Conservation (phyloP, 345 rosid genomes). For the Sisymbrium altissimum region DNA sequence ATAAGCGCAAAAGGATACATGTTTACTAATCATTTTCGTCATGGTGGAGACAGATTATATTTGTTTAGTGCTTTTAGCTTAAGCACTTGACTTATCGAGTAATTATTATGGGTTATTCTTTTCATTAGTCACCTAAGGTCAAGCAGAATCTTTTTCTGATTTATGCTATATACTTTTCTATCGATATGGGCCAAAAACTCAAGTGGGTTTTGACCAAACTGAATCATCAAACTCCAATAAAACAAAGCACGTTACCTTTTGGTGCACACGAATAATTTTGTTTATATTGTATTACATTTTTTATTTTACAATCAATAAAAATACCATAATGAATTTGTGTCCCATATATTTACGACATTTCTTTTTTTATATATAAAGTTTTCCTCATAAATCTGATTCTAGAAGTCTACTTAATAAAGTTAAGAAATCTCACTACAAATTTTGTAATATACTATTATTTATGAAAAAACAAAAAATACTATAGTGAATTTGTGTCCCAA, state of each 20-base stretch:
- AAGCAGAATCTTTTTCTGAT: slow-evolving; percentile 2
- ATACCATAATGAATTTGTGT: background rate
- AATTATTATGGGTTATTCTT: slow-evolving; percentile 16
- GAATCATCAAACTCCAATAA: slow-evolving; percentile 32
- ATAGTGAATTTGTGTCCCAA: background rate
- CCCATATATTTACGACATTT: background rate
- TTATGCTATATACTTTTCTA: slow-evolving; percentile 2
- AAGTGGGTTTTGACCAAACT: slow-evolving; percentile 33
- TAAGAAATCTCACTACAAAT: background rate
- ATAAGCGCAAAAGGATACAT: background rate
- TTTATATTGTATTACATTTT: background rate
- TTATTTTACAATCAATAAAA: background rate
- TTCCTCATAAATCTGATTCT: background rate
- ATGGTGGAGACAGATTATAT: background rate
- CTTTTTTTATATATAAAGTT: background rate
- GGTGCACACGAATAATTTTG: slow-evolving; percentile 7
- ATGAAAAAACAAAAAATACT: too few relatives aligned
- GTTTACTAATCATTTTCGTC: background rate
- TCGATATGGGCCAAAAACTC: slow-evolving; percentile 27
- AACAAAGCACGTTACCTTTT: slow-evolving; percentile 31
- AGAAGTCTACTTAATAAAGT: background rate
- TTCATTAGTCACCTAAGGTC: slow-evolving; percentile 10
- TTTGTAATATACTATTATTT: too few relatives aligned
- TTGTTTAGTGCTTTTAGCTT: background rate
- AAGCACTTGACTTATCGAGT: slow-evolving; percentile 19